Conservation (phyloP, 2,329 filamentous ascomycete species). For the Tolypocladium tropicale region DNA sequence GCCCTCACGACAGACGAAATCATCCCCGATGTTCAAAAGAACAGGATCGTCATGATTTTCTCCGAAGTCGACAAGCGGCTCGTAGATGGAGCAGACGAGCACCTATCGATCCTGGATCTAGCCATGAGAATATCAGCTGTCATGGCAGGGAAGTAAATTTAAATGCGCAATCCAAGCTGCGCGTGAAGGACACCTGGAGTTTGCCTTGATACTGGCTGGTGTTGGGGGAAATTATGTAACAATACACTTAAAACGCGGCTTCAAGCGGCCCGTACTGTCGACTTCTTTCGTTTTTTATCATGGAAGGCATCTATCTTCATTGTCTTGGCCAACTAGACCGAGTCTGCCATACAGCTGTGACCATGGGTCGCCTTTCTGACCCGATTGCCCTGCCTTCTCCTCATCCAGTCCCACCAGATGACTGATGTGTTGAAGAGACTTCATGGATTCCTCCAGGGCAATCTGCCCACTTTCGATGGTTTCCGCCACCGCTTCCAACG, state of each 20-base stretch:
- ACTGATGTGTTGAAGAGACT: constrained; percentile 37
- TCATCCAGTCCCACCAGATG: constrained; percentile 31
- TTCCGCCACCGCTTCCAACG: constrained; percentile 47
- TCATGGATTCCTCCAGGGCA: constrained; percentile 42
- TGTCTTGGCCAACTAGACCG: constrained; percentile 35
- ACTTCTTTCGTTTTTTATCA: background rate
- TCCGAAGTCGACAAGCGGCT: constrained; percentile 91
- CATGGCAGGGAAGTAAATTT: constrained; percentile 37
- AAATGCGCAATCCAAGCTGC: background rate
- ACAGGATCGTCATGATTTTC: constrained; percentile 78
- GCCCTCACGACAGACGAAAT: constrained; percentile 73
- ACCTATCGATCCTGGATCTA: constrained; percentile 81
- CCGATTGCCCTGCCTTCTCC: constrained; percentile 9
- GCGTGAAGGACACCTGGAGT: background rate
- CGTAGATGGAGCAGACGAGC: constrained; percentile 91
- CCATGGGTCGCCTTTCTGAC: constrained; percentile 32
- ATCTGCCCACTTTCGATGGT: constrained; percentile 48
- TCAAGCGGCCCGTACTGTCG: background rate
- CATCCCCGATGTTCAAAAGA: constrained; percentile 78
- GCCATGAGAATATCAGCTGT: constrained; percentile 71
- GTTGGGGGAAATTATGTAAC: background rate
- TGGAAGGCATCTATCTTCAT: constrained; percentile 6
- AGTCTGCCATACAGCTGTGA: constrained; percentile 41
- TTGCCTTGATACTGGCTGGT: background rate
- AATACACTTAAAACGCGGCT: constrained; percentile 1